A percentile compares a stretch with the other conserved stretches of the same genome.
These are phyloP conservation scores for Protea cynaroides DNA, from an alignment of 164 flowering plant genomes.

Conservation along the genomic window DNA sequence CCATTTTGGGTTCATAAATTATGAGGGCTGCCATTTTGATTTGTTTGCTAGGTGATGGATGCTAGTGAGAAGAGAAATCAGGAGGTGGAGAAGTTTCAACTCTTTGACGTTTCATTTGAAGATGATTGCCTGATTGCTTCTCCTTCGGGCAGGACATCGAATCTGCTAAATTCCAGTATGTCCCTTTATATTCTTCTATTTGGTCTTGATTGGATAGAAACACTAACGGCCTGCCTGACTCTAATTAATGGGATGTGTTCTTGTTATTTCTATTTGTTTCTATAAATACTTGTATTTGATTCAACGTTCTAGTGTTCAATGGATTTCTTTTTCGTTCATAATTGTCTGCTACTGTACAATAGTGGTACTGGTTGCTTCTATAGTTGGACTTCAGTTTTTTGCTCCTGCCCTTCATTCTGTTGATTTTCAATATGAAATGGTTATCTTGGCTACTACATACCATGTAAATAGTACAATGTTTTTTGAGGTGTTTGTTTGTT, in stretches of 20 bases:
- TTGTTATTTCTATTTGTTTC: too few relatives aligned
- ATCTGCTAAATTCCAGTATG: background rate
- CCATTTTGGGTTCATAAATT: background rate
- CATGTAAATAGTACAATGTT: too few relatives aligned
- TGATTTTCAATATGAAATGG: too few relatives aligned
- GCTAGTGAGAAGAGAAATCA: slow-evolving; percentile 6
- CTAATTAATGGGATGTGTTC: too few relatives aligned
- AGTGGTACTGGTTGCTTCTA: too few relatives aligned
- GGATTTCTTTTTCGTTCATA: background rate
- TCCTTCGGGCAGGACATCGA: slow-evolving; percentile 6
- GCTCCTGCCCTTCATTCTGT: too few relatives aligned
- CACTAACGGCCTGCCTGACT: too few relatives aligned
- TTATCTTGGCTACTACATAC: too few relatives aligned
- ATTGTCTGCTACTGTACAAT: too few relatives aligned
- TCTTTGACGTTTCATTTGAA: slow-evolving; percentile 44
- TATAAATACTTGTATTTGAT: too few relatives aligned
- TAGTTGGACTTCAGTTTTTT: too few relatives aligned
- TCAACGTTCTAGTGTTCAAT: background rate
- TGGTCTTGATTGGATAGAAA: background rate
- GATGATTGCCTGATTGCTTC: slow-evolving; percentile 42
- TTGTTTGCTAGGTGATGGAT: background rate
- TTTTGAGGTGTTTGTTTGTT: too few relatives aligned
- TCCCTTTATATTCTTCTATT: background rate
- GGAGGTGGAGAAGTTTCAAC: slow-evolving; percentile 24
- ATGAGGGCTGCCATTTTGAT: background rate